A percentile compares a stretch with the other conserved stretches of the same genome.
Evolutionary conservation across 306 rosid genomes (phyloP).

Genomic region (Malus sylvestris): DNA sequence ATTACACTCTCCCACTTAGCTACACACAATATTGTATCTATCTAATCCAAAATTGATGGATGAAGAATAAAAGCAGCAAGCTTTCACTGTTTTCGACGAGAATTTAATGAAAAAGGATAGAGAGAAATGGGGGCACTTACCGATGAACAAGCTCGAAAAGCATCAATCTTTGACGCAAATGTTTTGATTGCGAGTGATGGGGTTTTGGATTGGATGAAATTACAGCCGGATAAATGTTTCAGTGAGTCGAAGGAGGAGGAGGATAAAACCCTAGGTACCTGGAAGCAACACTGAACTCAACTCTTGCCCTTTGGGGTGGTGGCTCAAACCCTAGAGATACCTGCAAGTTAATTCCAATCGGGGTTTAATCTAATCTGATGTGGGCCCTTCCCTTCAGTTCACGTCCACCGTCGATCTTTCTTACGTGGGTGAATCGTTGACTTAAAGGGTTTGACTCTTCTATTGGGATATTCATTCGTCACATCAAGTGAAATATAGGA

Average conservation of each 20-base stretch:
- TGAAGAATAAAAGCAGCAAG: not conserved
- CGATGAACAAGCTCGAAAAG: slow-evolving; percentile 13
- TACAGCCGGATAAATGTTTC: not conserved
- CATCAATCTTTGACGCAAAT: not conserved
- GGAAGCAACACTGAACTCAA: not conserved
- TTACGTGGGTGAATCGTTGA: not conserved
- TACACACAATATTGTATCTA: slow-evolving; percentile 2
- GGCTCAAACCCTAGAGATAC: slow-evolving; percentile 41
- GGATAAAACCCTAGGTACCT: not conserved
- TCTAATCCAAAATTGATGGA: not conserved
- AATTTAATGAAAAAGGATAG: not conserved
- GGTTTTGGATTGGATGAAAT: not conserved
- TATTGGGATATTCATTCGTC: slow-evolving; percentile 2
- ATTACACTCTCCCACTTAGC: not conserved
- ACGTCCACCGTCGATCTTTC: slow-evolving; percentile 20
- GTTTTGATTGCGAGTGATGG: not conserved
- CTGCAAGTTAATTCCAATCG: not conserved
- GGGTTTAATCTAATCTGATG: slow-evolving; percentile 8
- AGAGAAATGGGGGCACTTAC: slow-evolving; percentile 21
- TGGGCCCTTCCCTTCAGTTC: not conserved
- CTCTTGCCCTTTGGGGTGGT: not conserved
- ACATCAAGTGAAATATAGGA: not conserved
- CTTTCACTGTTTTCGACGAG: not conserved
- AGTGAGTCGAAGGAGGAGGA: not conserved
- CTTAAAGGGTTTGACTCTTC: not conserved